These are phyloP conservation scores for Curvularia eragrostidis DNA, from an alignment of 2,329 filamentous ascomycete genomes.

Conservation along the genomic window DNA sequence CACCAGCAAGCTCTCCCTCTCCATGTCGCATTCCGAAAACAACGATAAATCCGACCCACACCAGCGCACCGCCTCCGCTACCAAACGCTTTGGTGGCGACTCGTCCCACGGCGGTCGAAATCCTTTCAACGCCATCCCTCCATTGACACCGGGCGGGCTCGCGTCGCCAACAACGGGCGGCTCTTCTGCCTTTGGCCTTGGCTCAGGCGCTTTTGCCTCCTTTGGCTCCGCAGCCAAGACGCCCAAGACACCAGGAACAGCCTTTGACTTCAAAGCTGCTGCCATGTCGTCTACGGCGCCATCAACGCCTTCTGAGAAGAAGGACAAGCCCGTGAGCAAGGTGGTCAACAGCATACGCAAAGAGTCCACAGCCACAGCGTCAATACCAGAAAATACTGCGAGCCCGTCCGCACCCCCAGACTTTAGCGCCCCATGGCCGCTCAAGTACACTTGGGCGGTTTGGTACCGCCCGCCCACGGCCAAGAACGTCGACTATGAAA, in stretches of 20 bases:
- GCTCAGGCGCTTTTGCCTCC: constrained; percentile 95
- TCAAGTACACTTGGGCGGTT: constrained; percentile 92
- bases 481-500: constrained; percentile 98
- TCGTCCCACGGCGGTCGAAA: constrained; percentile 79
- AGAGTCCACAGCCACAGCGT: constrained; percentile 38
- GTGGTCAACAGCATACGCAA: constrained; percentile 45
- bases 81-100: constrained; percentile 78
- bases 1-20: constrained; percentile 88
- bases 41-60: constrained; percentile 61
- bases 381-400: constrained; percentile 42
- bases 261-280: constrained; percentile 76
- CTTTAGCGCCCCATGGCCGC: constrained; percentile 53
- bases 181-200: constrained; percentile 89
- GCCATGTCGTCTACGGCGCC: constrained; percentile 55
- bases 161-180: constrained; percentile 78
- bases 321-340: constrained; percentile 48
- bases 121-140: constrained; percentile 78
- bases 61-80: constrained; percentile 68
- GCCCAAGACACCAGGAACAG: constrained; percentile 81
- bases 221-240: constrained; percentile 84
- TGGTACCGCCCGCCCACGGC: constrained; percentile 97
- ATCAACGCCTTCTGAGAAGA: constrained; percentile 68
- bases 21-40: constrained; percentile 69
- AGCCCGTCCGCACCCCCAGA: constrained; percentile 52
- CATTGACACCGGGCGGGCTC: constrained; percentile 68